These are phyloP conservation scores for Kondoa subrosea DNA, from an alignment of 768 basidiomycete genomes.

Conservation along the genomic window DNA sequence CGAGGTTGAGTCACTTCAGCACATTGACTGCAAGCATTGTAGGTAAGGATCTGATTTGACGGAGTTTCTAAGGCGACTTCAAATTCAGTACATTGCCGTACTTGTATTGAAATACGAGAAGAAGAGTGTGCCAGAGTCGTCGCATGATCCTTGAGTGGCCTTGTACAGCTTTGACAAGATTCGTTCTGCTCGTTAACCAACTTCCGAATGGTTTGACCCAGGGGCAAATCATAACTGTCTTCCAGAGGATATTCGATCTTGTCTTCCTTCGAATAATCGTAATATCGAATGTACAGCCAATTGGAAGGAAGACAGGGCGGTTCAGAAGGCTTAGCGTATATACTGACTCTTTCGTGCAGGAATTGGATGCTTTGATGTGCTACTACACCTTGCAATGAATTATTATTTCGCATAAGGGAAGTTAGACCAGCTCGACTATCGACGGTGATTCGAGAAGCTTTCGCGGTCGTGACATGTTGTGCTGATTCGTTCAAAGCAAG, in stretches of 20 bases:
- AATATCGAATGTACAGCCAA: neutral
- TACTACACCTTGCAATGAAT: neutral
- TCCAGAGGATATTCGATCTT: neutral
- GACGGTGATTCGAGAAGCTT: neutral
- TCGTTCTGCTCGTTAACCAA: neutral
- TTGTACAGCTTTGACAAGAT: neutral
- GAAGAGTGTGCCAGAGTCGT: neutral
- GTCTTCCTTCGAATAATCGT: neutral
- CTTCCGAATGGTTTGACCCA: neutral
- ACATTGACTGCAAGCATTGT: neutral
- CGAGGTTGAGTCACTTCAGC: neutral
- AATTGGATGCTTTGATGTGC: neutral
- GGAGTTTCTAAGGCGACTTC: neutral
- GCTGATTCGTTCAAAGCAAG: neutral
- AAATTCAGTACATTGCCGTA: neutral
- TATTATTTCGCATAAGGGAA: neutral
- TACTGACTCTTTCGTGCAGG: neutral
- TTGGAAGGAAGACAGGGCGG: neutral
- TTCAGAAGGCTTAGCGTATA: neutral
- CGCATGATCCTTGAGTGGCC: neutral
- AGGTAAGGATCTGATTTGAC: neutral
- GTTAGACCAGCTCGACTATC: neutral
- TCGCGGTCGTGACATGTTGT: neutral
- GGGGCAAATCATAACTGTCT: neutral
- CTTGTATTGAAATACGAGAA: neutral